A percentile compares a stretch with the other conserved stretches of the same genome.
Conservation (phyloP, 306 rosid genomes). For the Adenanthera pavonina region DNA sequence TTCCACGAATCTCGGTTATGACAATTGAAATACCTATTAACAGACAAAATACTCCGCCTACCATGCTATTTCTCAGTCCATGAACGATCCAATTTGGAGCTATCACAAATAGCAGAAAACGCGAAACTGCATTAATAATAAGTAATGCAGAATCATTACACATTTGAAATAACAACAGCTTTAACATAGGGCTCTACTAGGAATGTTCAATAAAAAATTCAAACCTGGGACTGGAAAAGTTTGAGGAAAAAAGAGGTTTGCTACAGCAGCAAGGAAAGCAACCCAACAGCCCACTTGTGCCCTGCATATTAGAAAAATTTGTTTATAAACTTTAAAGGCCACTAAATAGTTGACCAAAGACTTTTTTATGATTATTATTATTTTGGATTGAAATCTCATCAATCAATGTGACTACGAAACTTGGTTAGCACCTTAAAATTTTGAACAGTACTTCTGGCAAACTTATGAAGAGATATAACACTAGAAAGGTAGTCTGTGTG, state of each 20-base stretch:
- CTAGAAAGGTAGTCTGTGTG: slow-evolving; percentile 45
- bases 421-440: slow-evolving; percentile 45
- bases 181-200: neutral
- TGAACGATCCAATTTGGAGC: slow-evolving; percentile 46
- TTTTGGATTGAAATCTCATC: neutral
- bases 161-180: neutral
- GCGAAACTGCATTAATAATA: slow-evolving; percentile 45
- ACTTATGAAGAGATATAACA: slow-evolving; percentile 45
- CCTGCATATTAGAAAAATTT: slow-evolving; percentile 38
- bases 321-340: neutral
- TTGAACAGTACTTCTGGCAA: slow-evolving; percentile 51
- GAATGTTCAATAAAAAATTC: neutral
- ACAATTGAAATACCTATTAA: slow-evolving; percentile 39
- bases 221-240: slow-evolving; percentile 55
- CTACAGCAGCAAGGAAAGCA: slow-evolving; percentile 52
- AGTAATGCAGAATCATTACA: slow-evolving; percentile 21
- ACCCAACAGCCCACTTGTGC: slow-evolving; percentile 57
- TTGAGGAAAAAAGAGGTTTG: slow-evolving; percentile 44
- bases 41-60: slow-evolving; percentile 49
- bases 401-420: neutral
- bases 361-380: neutral
- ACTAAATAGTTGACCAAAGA: neutral
- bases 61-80: slow-evolving; percentile 45
- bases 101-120: slow-evolving; percentile 51
- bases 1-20: slow-evolving; percentile 34